A percentile compares a stretch with the other conserved stretches of the same genome.
phyloP scores from a whole-genome alignment of 2,329 filamentous ascomycete genomes.

The Trichoderma sp. region DNA sequence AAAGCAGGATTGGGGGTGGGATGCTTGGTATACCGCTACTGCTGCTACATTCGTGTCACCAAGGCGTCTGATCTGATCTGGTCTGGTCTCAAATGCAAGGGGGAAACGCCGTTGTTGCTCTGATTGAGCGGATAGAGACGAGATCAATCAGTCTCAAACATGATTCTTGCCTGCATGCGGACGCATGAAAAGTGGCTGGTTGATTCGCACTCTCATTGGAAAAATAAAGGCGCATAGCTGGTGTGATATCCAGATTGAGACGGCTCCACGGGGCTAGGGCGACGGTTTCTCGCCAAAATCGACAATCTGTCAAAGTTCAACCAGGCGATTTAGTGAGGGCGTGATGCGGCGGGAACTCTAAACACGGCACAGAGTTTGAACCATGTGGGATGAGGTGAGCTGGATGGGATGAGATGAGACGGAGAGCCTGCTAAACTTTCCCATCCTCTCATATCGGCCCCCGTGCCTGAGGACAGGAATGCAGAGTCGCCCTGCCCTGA shows the following conservation, averaged over 20 bases:
- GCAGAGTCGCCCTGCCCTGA: not conserved
- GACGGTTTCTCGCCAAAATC: not conserved
- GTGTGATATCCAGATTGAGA: not conserved
- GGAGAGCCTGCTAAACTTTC: not conserved
- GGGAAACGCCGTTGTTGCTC: not conserved
- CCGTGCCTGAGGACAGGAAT: conserved; percentile 4
- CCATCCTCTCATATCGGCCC: not conserved
- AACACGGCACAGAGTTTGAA: not conserved
- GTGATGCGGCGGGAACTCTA: not conserved
- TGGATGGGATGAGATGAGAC: not conserved
- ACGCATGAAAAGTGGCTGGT: conserved; percentile 8
- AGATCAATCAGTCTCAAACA: not conserved
- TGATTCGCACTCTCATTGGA: not conserved
- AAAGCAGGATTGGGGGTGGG: not conserved
- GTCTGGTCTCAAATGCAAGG: not conserved
- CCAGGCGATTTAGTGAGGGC: not conserved
- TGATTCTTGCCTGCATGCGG: conserved; percentile 7
- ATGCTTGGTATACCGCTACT: not conserved
- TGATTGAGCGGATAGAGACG: not conserved
- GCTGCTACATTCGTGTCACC: not conserved
- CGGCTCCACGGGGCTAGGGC: conserved; percentile 1
- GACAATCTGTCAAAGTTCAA: conserved; percentile 11
- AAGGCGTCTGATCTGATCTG: not conserved
- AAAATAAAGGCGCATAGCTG: not conserved
- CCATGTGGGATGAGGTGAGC: not conserved